Conservation (phyloP, 2,329 filamentous ascomycete species). For the Onygena corvina region DNA sequence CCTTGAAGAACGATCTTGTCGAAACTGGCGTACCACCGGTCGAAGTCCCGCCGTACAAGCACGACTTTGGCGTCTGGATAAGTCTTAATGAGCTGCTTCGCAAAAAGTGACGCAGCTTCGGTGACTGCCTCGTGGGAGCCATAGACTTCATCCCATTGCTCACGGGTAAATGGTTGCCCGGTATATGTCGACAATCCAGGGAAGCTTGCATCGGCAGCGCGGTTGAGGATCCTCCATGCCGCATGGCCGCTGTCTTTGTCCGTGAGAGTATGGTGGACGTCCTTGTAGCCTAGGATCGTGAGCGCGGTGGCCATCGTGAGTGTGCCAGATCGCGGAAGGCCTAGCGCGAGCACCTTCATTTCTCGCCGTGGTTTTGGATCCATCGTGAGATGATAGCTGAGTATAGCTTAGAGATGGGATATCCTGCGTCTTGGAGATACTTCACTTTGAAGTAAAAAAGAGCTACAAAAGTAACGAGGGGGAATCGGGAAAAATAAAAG, state of each 20-base stretch:
- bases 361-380: not conserved
- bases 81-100: slow-evolving; percentile 56
- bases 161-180: not conserved
- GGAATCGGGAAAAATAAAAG: too few relatives aligned
- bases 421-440: too few relatives aligned
- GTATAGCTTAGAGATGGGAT: too few relatives aligned
- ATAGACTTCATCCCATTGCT: slow-evolving; percentile 2
- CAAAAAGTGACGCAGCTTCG: slow-evolving; percentile 48
- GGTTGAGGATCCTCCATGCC: not conserved
- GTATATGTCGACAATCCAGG: not conserved
- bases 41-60: slow-evolving; percentile 52
- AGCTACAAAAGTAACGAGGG: too few relatives aligned
- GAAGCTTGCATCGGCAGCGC: not conserved
- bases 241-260: not conserved
- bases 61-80: slow-evolving; percentile 63
- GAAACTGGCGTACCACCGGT: slow-evolving; percentile 41
- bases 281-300: not conserved
- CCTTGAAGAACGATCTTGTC: not conserved
- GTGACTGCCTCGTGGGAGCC: not conserved
- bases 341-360: not conserved
- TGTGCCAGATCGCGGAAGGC: not conserved
- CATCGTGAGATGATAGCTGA: not conserved
- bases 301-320: not conserved
- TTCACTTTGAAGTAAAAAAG: too few relatives aligned
- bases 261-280: not conserved